These are phyloP conservation scores for Simplicillium sp. DNA, from an alignment of 2,329 filamentous ascomycete genomes.

Conservation along the genomic window DNA sequence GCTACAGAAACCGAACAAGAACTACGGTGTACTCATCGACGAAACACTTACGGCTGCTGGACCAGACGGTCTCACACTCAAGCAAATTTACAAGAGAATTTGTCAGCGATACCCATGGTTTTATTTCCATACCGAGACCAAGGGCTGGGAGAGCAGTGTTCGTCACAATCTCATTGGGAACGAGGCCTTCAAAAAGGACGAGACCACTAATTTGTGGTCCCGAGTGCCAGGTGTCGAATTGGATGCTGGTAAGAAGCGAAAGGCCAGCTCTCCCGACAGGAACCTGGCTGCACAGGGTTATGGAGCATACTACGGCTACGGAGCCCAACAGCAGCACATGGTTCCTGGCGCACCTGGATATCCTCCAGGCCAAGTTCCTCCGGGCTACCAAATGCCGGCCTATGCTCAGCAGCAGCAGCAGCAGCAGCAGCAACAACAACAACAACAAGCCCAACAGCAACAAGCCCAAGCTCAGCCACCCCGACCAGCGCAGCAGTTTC, in stretches of 20 bases:
- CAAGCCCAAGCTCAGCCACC: slow-evolving; percentile 8
- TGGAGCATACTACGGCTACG: slow-evolving; percentile 26
- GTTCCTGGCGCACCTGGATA: slow-evolving; percentile 20
- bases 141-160: slow-evolving; percentile 59
- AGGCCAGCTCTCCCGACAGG: slow-evolving; percentile 43
- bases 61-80: slow-evolving; percentile 44
- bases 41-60: slow-evolving; percentile 47
- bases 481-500: slow-evolving; percentile 10
- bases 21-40: slow-evolving; percentile 52
- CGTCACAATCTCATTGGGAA: slow-evolving; percentile 55
- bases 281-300: slow-evolving; percentile 26
- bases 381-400: slow-evolving; percentile 23
- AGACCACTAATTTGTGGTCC: slow-evolving; percentile 46
- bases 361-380: slow-evolving; percentile 20
- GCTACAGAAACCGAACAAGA: slow-evolving; percentile 52
- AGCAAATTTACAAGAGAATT: slow-evolving; percentile 56
- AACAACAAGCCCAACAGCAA: slow-evolving; percentile 9
- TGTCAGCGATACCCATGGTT: slow-evolving; percentile 49
- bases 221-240: slow-evolving; percentile 49
- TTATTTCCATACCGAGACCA: slow-evolving; percentile 50
- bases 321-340: slow-evolving; percentile 20
- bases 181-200: slow-evolving; percentile 50
- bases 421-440: slow-evolving; percentile 15
- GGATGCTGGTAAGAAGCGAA: slow-evolving; percentile 52
- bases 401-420: slow-evolving; percentile 14